phyloP scores from a whole-genome alignment of 1,284 basidiomycete species.

The Ustilago curta region DNA sequence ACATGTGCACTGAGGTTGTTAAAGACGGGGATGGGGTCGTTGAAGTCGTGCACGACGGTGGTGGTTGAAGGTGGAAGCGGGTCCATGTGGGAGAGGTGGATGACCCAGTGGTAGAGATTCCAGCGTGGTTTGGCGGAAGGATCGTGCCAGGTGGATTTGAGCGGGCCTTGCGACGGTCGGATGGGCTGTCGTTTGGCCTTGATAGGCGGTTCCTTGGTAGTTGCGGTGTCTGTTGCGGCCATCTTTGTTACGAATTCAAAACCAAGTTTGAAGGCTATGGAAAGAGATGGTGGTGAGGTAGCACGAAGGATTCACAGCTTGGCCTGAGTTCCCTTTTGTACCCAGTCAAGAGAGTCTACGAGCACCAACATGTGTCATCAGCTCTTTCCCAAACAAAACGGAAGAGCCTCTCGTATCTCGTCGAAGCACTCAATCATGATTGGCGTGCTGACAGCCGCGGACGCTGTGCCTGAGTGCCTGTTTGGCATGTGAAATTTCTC shows the following conservation, averaged over 20 bases:
- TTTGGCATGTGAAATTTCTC: too few relatives aligned
- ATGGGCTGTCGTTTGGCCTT: constrained; percentile 13
- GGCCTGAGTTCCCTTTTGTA: too few relatives aligned
- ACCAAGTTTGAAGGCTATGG: neutral
- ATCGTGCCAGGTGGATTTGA: constrained; percentile 33
- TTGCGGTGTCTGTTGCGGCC: neutral
- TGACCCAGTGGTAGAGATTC: constrained; percentile 18
- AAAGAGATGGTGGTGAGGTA: neutral
- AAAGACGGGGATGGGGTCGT: constrained; percentile 34
- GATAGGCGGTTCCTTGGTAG: neutral
- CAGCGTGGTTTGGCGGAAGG: constrained; percentile 6
- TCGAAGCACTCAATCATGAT: too few relatives aligned
- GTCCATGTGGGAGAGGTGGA: constrained; percentile 22
- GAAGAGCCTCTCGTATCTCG: too few relatives aligned
- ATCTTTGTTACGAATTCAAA: neutral
- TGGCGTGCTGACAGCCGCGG: too few relatives aligned
- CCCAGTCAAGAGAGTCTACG: too few relatives aligned
- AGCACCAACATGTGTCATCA: too few relatives aligned
- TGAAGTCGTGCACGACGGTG: constrained; percentile 11
- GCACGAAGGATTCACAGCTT: too few relatives aligned
- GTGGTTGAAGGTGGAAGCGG: constrained; percentile 21
- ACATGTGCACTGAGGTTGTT: constrained; percentile 31
- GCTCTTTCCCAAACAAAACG: too few relatives aligned
- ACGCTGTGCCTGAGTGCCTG: too few relatives aligned
- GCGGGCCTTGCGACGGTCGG: constrained; percentile 27